Evolutionary conservation across 805 yeast genomes (phyloP), one percentile per base, ranked within the genome.

Genomic region (Wickerhamomyces strasburgensis): DNA sequence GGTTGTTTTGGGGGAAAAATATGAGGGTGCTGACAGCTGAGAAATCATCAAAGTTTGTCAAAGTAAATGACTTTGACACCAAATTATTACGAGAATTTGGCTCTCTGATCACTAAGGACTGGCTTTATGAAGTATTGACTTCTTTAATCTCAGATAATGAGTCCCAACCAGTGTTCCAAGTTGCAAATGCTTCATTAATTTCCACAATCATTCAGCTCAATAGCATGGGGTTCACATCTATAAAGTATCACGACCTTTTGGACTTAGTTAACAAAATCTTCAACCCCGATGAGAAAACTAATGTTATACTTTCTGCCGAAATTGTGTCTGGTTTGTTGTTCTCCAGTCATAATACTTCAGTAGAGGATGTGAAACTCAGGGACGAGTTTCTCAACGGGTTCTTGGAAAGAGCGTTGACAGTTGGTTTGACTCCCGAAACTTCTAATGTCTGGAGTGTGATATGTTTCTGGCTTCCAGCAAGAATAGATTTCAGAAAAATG

Each of bases 251-350:
- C 1, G 85, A 84, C 6, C 49, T 84, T 7, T 52, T 82, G 17
- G 68, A 63, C 0, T 46, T 79, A 2, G 61, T 83, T 14, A 60
- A 62, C 5, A 67, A 63, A 5, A 54, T 70, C 6, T 85, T 81
- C 51, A 73, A 73, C 11, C 66, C 70, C 19, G 80, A 77, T 39
- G 95, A 87, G 40, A 83, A 81, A 48, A 75, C 86, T 13, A 65
- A 83, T 2, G 94, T 89, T 54, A 78, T 93, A 19, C 78, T 82
- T 9, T 67, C 73, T 2, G 75, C 86, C 38, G 97, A 89, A 56
- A 56, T 85, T 2, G 61, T 80, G 19, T 70, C 79, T 14, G 94
- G 89, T 3, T 47, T 87, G 6, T 53, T 84, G 14, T 51, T 75
- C 6, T 62, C 77, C 2, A 63, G 78, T 6, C 67, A 63, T 36